A percentile compares a stretch with the other conserved stretches of the same genome.
Evolutionary conservation across 2,329 filamentous ascomycete species (phyloP).

Genomic region (Fusarium sp.): DNA sequence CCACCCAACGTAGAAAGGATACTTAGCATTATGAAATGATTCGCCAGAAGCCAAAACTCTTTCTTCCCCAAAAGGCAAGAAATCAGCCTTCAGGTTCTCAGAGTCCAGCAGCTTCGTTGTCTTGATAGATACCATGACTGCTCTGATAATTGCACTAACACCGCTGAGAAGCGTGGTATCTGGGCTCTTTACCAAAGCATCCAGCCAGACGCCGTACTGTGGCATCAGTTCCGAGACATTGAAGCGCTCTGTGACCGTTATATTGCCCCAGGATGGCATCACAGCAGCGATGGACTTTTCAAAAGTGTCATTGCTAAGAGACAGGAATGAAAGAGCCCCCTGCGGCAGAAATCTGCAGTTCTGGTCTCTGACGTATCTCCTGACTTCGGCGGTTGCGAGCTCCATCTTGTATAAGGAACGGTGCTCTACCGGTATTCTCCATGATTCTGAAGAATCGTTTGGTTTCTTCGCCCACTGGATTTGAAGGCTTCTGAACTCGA

Average conservation of each 20-base stretch:
- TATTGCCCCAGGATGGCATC: neutral
- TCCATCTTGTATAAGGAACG: neutral
- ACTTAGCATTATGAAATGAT: neutral
- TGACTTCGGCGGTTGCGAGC: neutral
- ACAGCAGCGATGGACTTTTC: neutral
- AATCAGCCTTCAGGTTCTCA: neutral
- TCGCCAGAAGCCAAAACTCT: neutral
- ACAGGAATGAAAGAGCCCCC: neutral
- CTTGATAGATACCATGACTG: neutral
- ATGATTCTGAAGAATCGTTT: neutral
- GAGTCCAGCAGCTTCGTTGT: neutral
- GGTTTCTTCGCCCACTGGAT: slow-evolving; percentile 5
- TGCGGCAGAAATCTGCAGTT: neutral
- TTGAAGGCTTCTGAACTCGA: neutral
- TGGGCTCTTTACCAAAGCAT: neutral
- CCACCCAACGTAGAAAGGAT: neutral
- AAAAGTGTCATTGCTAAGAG: neutral
- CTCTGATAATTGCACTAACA: neutral
- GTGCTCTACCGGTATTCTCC: slow-evolving; percentile 3
- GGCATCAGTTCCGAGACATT: neutral
- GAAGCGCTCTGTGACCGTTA: neutral
- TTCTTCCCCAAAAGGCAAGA: slow-evolving; percentile 1
- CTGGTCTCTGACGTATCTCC: neutral
- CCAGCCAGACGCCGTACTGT: neutral
- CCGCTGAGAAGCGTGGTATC: neutral